Conservation (phyloP, 768 basidiomycete species). For the Suillus subaureus region DNA sequence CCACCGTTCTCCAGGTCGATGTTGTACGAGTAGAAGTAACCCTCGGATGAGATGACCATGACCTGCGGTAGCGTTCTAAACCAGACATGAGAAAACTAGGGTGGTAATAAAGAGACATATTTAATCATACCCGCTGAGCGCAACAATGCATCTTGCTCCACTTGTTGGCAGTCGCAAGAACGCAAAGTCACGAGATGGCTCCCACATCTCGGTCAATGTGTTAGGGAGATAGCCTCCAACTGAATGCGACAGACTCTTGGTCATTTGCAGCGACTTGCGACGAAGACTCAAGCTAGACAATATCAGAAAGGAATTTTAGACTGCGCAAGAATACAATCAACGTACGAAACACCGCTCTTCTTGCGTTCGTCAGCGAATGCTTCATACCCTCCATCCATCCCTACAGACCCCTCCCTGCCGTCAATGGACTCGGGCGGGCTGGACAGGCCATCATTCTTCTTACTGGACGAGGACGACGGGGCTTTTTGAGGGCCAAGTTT, state of each 20-base stretch:
- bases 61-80: slow-evolving; percentile 90
- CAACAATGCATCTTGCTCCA: slow-evolving; percentile 85
- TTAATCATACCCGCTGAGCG: slow-evolving; percentile 71
- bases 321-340: slow-evolving; percentile 16
- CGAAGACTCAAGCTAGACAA: slow-evolving; percentile 50
- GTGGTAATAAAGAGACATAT: not conserved
- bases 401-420: slow-evolving; percentile 58
- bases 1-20: slow-evolving; percentile 97
- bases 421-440: slow-evolving; percentile 73
- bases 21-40: slow-evolving; percentile 93
- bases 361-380: slow-evolving; percentile 81
- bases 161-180: slow-evolving; percentile 79
- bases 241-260: slow-evolving; percentile 74
- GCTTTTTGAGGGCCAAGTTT: slow-evolving; percentile 57
- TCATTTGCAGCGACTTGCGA: slow-evolving; percentile 72
- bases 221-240: slow-evolving; percentile 87
- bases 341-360: slow-evolving; percentile 59
- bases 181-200: slow-evolving; percentile 93
- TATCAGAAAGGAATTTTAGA: slow-evolving; percentile 2
- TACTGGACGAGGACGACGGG: slow-evolving; percentile 1
- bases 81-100: not conserved
- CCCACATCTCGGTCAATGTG: slow-evolving; percentile 94
- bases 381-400: slow-evolving; percentile 73
- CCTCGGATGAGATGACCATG: slow-evolving; percentile 95
- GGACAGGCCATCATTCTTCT: slow-evolving; percentile 37